Evolutionary conservation across 208 protist species (phyloP).

Genomic region (Leishmania lainsoni): DNA sequence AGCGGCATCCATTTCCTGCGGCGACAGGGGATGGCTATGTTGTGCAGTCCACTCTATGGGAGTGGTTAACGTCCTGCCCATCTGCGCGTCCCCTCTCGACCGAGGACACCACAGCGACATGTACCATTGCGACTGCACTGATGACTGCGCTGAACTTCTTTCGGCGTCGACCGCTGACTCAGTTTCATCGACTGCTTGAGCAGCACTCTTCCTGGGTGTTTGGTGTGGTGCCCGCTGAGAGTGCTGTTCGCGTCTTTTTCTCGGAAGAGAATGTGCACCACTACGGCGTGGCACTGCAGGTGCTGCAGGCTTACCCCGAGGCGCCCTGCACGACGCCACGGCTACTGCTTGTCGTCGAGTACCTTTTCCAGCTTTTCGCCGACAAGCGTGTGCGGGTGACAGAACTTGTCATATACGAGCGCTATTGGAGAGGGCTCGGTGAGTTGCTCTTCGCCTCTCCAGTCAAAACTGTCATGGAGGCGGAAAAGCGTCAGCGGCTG

Average conservation of each 20-base stretch:
- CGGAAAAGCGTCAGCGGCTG: conserved; percentile 3
- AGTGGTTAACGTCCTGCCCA: conserved; percentile 4
- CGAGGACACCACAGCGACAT: neutral
- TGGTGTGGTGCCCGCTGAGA: conserved; percentile 13
- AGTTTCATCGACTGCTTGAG: conserved; percentile 14
- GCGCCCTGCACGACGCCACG: neutral
- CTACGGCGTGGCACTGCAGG: conserved; percentile 10
- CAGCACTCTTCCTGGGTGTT: conserved; percentile 27
- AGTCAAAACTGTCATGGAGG: neutral
- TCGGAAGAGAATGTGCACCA: conserved; percentile 16
- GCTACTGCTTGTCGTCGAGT: conserved; percentile 19
- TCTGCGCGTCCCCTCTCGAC: neutral
- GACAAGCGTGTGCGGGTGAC: conserved; percentile 12
- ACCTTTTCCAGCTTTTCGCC: conserved; percentile 12
- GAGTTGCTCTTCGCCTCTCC: conserved; percentile 23
- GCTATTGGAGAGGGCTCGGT: conserved; percentile 25
- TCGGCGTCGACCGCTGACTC: conserved; percentile 9
- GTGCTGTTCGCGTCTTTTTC: conserved; percentile 23
- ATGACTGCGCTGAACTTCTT: conserved; percentile 26
- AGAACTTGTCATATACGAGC: conserved; percentile 21
- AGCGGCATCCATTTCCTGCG: neutral
- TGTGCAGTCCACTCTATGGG: conserved; percentile 6
- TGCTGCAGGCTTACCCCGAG: conserved; percentile 14
- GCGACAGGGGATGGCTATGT: conserved; percentile 13
- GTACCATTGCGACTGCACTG: neutral